Evolutionary conservation across 495 filamentous ascomycete species (phyloP).

Genomic region (Penicillium antarcticum): DNA sequence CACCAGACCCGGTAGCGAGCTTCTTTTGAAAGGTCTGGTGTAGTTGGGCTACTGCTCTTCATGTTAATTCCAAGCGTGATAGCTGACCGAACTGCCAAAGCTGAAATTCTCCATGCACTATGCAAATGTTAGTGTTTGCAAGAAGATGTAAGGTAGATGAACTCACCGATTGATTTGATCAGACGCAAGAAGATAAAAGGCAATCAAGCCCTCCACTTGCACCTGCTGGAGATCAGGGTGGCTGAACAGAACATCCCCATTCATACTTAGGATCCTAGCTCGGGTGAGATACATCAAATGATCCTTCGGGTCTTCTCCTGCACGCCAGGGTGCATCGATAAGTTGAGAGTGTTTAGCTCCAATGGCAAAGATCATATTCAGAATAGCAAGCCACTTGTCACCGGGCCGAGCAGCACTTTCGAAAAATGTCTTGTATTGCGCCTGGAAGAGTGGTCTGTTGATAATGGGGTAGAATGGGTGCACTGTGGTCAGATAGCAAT

Average conservation of each 20-base stretch:
- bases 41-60: constrained; percentile 52
- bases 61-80: constrained; percentile 62
- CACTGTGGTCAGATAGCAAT: constrained; percentile 56
- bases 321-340: constrained; percentile 46
- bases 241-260: constrained; percentile 49
- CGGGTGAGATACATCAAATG: constrained; percentile 52
- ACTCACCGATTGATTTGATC: constrained; percentile 63
- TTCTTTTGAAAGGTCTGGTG: constrained; percentile 56
- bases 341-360: constrained; percentile 56
- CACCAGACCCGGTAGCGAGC: constrained; percentile 64
- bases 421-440: constrained; percentile 45
- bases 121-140: background rate
- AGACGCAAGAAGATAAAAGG: constrained; percentile 59
- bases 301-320: constrained; percentile 35
- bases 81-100: constrained; percentile 58
- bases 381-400: constrained; percentile 57
- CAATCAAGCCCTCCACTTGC: constrained; percentile 56
- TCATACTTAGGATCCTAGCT: constrained; percentile 56
- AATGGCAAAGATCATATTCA: constrained; percentile 68
- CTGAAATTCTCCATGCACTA: constrained; percentile 63
- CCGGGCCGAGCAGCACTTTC: constrained; percentile 39
- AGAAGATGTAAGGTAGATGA: background rate
- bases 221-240: constrained; percentile 63
- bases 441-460: constrained; percentile 41
- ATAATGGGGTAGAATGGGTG: constrained; percentile 63